Evolutionary conservation across 2,329 filamentous ascomycete genomes (phyloP).

Genomic region (Sarocladium oryzae): DNA sequence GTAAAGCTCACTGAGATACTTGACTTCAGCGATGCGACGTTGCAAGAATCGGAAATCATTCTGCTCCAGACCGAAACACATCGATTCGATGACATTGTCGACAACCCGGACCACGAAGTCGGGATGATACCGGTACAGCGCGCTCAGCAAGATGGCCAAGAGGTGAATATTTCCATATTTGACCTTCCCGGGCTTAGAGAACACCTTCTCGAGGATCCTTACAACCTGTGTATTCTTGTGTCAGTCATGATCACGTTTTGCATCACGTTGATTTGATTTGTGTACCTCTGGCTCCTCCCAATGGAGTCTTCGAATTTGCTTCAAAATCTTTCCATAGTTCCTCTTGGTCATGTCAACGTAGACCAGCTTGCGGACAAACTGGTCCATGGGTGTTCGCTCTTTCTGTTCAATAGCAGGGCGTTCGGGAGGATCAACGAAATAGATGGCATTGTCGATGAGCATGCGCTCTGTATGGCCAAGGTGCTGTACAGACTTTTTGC

Average conservation of each 20-base stretch:
- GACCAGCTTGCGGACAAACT: conserved; percentile 87
- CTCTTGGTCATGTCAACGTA: conserved; percentile 93
- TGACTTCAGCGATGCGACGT: conserved; percentile 87
- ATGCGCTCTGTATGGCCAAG: conserved; percentile 94
- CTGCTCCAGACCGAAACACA: conserved; percentile 81
- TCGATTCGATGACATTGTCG: conserved; percentile 83
- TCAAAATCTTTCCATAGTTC: conserved; percentile 87
- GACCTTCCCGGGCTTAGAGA: conserved; percentile 93
- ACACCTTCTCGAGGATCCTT: conserved; percentile 76
- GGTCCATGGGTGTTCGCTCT: conserved; percentile 85
- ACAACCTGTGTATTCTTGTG: conserved; percentile 52
- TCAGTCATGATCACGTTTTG: conserved; percentile 4
- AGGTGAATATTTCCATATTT: conserved; percentile 97
- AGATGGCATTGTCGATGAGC: conserved; percentile 96
- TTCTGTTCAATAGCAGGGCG: conserved; percentile 94
- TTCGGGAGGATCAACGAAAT: conserved; percentile 94
- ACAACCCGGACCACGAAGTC: conserved; percentile 87
- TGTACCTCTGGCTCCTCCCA: conserved; percentile 86
- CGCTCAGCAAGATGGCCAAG: conserved; percentile 80
- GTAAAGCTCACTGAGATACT: conserved; percentile 93
- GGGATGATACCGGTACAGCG: conserved; percentile 86
- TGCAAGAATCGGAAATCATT: conserved; percentile 99
- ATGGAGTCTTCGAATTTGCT: conserved; percentile 89
- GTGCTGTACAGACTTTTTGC: conserved; percentile 93
- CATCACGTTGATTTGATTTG: background rate